phyloP scores from a whole-genome alignment of 768 basidiomycete genomes.

The Nidularia pulvinata region DNA sequence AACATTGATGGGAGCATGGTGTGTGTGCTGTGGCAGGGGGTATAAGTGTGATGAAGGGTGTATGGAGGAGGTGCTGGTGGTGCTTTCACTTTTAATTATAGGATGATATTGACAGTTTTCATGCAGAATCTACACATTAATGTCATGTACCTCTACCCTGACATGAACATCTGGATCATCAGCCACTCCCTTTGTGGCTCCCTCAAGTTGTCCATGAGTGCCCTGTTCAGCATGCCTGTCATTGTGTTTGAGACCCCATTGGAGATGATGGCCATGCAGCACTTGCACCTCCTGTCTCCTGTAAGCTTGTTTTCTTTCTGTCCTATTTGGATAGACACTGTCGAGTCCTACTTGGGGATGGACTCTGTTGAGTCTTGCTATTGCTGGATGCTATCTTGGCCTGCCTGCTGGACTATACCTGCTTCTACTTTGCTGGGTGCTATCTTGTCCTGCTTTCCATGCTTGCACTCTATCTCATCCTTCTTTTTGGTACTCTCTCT shows the following conservation, averaged over 20 bases:
- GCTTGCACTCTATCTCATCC: too few relatives aligned
- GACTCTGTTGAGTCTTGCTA: background rate
- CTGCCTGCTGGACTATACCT: too few relatives aligned
- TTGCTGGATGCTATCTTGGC: too few relatives aligned
- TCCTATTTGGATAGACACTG: too few relatives aligned
- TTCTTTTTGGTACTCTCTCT: too few relatives aligned
- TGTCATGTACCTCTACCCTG: constrained; percentile 87
- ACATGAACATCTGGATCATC: constrained; percentile 87
- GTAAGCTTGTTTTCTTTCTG: constrained; percentile 43
- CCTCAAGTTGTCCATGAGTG: constrained; percentile 79
- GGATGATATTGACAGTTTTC: background rate
- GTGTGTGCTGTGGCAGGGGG: constrained; percentile 77
- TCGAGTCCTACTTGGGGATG: background rate
- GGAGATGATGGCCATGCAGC: constrained; percentile 65
- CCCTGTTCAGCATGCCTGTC: constrained; percentile 91
- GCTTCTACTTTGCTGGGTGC: constrained; percentile 1
- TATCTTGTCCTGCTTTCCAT: too few relatives aligned
- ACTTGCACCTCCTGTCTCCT: constrained; percentile 87
- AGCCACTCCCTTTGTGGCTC: constrained; percentile 86
- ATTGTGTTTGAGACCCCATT: constrained; percentile 89
- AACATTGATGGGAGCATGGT: constrained; percentile 81
- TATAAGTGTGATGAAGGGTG: constrained; percentile 83
- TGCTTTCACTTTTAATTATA: constrained; percentile 27
- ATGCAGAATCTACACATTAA: constrained; percentile 96
- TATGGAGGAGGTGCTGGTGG: constrained; percentile 72